Percentiles rank a stretch among this genome's conserved stretches.
phyloP scores from a whole-genome alignment of 768 basidiomycete genomes.

The Rhizopogon salebrosus region DNA sequence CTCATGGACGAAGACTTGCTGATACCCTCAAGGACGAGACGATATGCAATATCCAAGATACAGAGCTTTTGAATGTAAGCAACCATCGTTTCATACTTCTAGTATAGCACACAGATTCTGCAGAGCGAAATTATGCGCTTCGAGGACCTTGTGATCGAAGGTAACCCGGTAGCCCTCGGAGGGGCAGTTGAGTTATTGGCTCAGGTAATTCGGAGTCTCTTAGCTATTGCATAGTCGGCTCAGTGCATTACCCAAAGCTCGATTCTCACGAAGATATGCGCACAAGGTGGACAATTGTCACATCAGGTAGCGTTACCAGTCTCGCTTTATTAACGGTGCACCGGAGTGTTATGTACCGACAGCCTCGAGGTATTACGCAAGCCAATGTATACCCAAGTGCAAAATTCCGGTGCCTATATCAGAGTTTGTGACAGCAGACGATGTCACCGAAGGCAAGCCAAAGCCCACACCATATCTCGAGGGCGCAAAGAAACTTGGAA shows the following conservation, averaged over 20 bases:
- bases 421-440: constrained; percentile 68
- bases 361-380: constrained; percentile 75
- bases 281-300: constrained; percentile 76
- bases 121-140: constrained; percentile 72
- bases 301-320: constrained; percentile 47
- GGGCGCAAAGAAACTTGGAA: constrained; percentile 59
- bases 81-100: not conserved
- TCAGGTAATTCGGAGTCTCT: constrained; percentile 45
- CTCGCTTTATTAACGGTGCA: not conserved
- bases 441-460: constrained; percentile 48
- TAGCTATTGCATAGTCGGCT: not conserved
- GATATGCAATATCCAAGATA: constrained; percentile 53
- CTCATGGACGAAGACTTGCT: constrained; percentile 71
- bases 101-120: not conserved
- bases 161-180: constrained; percentile 51
- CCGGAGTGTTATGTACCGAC: not conserved
- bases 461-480: constrained; percentile 90
- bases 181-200: constrained; percentile 56
- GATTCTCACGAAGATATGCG: constrained; percentile 8
- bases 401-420: constrained; percentile 52
- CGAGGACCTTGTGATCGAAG: constrained; percentile 69
- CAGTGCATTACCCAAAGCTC: constrained; percentile 14
- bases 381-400: constrained; percentile 59
- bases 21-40: constrained; percentile 66
- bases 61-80: constrained; percentile 50